Conservation (phyloP, 2,329 filamentous ascomycete species). For the Trichoderma aggressivum region DNA sequence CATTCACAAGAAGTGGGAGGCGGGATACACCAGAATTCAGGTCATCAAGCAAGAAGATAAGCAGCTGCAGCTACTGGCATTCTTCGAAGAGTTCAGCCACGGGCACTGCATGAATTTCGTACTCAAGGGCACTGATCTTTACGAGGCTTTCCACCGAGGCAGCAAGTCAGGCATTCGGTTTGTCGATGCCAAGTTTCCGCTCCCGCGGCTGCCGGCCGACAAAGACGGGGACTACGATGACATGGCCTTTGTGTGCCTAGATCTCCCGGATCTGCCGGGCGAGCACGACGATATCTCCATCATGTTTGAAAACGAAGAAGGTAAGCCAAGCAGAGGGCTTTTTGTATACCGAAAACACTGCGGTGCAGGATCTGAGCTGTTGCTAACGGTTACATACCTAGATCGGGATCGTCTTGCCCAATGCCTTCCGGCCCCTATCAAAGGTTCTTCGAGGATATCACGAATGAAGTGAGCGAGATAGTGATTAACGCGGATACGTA, state of each 20-base stretch:
- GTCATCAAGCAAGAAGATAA: conserved; percentile 69
- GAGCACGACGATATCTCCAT: conserved; percentile 92
- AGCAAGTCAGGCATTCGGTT: conserved; percentile 72
- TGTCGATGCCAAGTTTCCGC: conserved; percentile 85
- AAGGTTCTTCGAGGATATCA: conserved; percentile 40
- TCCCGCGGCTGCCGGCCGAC: conserved; percentile 61
- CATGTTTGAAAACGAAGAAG: conserved; percentile 73
- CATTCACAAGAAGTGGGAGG: conserved; percentile 93
- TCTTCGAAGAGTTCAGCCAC: conserved; percentile 84
- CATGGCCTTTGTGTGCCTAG: conserved; percentile 76
- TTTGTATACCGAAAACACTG: background rate
- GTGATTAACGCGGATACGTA: background rate
- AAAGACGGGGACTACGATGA: conserved; percentile 53
- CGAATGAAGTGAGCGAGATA: conserved; percentile 26
- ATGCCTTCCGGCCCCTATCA: conserved; percentile 55
- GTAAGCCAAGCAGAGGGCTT: conserved; percentile 47
- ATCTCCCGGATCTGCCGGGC: conserved; percentile 82
- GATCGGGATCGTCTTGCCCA: conserved; percentile 53
- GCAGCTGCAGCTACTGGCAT: conserved; percentile 73
- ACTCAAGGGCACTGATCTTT: conserved; percentile 78
- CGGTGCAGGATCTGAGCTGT: background rate
- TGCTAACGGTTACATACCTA: conserved; percentile 27
- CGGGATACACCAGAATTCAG: conserved; percentile 74
- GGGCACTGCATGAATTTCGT: conserved; percentile 87
- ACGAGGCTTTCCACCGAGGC: conserved; percentile 64